Evolutionary conservation across 1,284 basidiomycete genomes (phyloP).

Genomic region (Ustilago esculenta): DNA sequence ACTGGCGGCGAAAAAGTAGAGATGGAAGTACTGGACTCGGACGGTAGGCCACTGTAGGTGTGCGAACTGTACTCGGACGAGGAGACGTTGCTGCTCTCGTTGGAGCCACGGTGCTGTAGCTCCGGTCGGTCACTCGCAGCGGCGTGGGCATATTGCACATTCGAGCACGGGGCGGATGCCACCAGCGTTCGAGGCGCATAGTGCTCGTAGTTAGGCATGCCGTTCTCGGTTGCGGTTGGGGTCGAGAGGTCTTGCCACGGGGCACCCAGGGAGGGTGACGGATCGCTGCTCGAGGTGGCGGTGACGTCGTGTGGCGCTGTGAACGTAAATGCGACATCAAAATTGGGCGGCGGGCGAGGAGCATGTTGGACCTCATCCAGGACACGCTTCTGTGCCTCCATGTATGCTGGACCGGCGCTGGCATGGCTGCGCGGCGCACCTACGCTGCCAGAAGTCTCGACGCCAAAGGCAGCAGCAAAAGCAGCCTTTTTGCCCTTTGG

Average conservation of each 20-base stretch:
- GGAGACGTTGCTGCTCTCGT: slow-evolving; percentile 28
- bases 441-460: slow-evolving; percentile 14
- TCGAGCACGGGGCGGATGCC: background rate
- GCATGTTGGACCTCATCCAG: slow-evolving; percentile 14
- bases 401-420: slow-evolving; percentile 45
- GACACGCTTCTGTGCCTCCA: slow-evolving; percentile 40
- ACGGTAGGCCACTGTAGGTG: slow-evolving; percentile 6
- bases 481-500: slow-evolving; percentile 54
- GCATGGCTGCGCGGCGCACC: slow-evolving; percentile 44
- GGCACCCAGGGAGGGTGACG: background rate
- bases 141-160: slow-evolving; percentile 1
- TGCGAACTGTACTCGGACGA: slow-evolving; percentile 27
- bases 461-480: slow-evolving; percentile 38
- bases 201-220: slow-evolving; percentile 19
- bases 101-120: slow-evolving; percentile 25
- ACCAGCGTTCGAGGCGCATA: slow-evolving; percentile 4
- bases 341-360: background rate
- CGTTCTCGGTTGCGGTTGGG: background rate
- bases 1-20: slow-evolving; percentile 29
- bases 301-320: slow-evolving; percentile 4
- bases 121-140: slow-evolving; percentile 16
- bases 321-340: slow-evolving; percentile 15
- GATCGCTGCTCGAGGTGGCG: slow-evolving; percentile 2
- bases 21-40: slow-evolving; percentile 23
- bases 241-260: slow-evolving; percentile 5